Evolutionary conservation across 257 asterid species (phyloP).

Genomic region (Paulownia fortunei): DNA sequence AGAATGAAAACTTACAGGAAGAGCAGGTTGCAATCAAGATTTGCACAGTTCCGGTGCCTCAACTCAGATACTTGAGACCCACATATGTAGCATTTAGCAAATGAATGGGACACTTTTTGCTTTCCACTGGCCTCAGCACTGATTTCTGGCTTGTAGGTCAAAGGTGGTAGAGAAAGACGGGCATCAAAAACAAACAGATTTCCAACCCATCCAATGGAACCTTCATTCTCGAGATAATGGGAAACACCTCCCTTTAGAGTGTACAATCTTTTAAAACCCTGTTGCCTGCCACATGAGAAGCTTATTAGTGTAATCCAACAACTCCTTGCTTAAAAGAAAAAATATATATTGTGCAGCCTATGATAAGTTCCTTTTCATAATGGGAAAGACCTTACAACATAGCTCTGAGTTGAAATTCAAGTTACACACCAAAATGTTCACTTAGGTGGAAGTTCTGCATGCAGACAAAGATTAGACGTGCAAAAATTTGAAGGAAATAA

Average conservation of each 20-base stretch:
- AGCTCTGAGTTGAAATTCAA: neutral
- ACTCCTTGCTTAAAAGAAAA: neutral
- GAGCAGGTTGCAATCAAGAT: conserved; percentile 93
- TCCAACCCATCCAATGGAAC: conserved; percentile 83
- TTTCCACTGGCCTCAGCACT: conserved; percentile 34
- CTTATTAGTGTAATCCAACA: conserved; percentile 19
- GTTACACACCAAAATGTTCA: neutral
- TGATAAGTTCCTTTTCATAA: neutral
- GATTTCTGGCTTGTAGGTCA: conserved; percentile 60
- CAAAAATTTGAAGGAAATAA: neutral
- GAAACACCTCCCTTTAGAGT: conserved; percentile 93
- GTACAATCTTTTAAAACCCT: conserved; percentile 78
- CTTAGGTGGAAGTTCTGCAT: neutral
- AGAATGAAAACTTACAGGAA: conserved; percentile 72
- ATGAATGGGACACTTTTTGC: conserved; percentile 47
- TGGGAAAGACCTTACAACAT: too few relatives aligned
- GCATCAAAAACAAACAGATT: conserved; percentile 87
- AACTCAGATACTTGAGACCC: conserved; percentile 65
- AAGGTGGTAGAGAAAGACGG: conserved; percentile 91
- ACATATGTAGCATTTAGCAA: conserved; percentile 80
- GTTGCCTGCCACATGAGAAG: conserved; percentile 50
- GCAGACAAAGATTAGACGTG: neutral
- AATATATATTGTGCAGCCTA: neutral
- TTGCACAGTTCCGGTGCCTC: conserved; percentile 96
- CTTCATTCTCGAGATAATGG: conserved; percentile 80